phyloP scores from a whole-genome alignment of 176 grass and related monocot species.

The Oryza meyeriana region DNA sequence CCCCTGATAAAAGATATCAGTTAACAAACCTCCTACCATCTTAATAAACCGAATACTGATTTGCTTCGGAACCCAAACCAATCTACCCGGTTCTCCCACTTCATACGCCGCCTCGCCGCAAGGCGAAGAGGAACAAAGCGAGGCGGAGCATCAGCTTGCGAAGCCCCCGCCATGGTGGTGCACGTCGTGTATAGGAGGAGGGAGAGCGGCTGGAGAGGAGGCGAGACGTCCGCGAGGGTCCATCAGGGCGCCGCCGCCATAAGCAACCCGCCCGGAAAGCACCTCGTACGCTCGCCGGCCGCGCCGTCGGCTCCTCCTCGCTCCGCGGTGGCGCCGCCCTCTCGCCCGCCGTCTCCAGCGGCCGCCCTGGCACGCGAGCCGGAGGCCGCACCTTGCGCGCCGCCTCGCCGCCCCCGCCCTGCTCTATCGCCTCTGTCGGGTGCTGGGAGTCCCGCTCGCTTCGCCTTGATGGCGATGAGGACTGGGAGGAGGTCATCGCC shows the following conservation, averaged over 20 bases:
- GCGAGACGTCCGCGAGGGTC: not conserved
- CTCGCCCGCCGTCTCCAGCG: not conserved
- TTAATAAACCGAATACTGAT: not conserved
- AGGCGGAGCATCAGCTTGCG: not conserved
- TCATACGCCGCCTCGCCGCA: not conserved
- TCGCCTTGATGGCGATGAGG: conserved; percentile 27
- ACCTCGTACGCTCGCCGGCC: conserved; percentile 39
- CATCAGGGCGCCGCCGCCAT: conserved; percentile 25
- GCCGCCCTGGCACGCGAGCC: not conserved
- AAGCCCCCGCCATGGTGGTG: conserved; percentile 22
- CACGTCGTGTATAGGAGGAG: conserved; percentile 20
- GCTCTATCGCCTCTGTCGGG: conserved; percentile 19
- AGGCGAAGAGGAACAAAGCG: not conserved
- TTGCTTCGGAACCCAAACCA: too few relatives aligned
- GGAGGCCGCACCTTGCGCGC: not conserved
- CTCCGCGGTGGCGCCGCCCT: not conserved
- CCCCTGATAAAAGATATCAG: too few relatives aligned
- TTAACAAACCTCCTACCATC: too few relatives aligned
- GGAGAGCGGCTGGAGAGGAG: not conserved
- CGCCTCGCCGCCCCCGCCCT: conserved; percentile 26
- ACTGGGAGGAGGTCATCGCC: conserved; percentile 41
- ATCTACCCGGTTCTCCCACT: not conserved
- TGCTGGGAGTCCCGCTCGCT: conserved; percentile 22
- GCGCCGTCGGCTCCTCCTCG: conserved; percentile 1
- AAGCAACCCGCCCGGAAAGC: conserved; percentile 29